A percentile compares a stretch with the other conserved stretches of the same genome.
These are phyloP conservation scores for Syzygium aromaticum DNA, from an alignment of 345 rosid genomes.

Conservation along the genomic window DNA sequence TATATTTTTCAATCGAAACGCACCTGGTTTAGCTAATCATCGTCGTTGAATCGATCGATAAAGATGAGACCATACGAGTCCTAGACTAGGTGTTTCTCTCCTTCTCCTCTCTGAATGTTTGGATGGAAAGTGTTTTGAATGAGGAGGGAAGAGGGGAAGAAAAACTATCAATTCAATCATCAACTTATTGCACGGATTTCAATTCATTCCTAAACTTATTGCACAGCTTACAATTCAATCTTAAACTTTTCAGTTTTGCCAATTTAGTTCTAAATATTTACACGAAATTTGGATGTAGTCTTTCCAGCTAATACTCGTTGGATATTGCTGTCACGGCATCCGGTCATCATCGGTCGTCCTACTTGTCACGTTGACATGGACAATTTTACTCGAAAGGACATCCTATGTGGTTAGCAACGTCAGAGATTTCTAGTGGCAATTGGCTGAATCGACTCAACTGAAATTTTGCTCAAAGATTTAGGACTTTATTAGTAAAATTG, in stretches of 20 bases:
- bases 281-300: not conserved
- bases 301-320: not conserved
- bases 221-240: too few species aligned
- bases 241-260: not conserved
- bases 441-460: not conserved
- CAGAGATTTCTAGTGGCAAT: fast-evolving
- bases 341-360: not conserved
- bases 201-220: too few species aligned
- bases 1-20: too few species aligned
- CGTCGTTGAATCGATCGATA: too few species aligned
- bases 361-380: not conserved
- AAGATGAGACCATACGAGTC: too few species aligned
- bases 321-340: not conserved
- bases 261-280: too few species aligned
- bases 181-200: too few species aligned
- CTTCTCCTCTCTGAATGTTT: not conserved
- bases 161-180: not conserved
- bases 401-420: not conserved
- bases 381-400: not conserved
- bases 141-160: not conserved
- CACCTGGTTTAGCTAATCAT: too few species aligned
- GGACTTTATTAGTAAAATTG: too few species aligned
- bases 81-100: not conserved
- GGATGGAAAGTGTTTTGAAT: not conserved
- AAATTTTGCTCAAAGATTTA: fast-evolving